A percentile compares a stretch with the other conserved stretches of the same genome.
Conservation (phyloP, 75 land plant species). For the Larix kaempferi region DNA sequence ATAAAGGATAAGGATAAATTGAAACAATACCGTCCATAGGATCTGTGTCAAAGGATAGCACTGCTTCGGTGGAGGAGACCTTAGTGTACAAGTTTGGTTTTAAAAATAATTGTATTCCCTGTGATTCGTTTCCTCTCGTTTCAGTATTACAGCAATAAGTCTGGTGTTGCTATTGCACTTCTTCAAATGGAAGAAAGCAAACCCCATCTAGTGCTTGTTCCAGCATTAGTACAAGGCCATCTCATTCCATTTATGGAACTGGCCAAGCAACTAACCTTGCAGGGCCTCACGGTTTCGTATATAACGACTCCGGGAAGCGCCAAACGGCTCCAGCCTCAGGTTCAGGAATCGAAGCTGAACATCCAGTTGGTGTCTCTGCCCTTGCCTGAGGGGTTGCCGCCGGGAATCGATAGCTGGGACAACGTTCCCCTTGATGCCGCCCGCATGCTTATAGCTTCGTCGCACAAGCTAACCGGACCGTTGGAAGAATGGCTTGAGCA, state of each 20-base stretch:
- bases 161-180: too few relatives aligned
- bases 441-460: conserved; percentile 12
- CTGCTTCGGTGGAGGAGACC: too few relatives aligned
- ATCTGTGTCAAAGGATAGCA: too few relatives aligned
- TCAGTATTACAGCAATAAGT: background rate
- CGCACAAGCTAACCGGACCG: conserved; percentile 13
- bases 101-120: too few relatives aligned
- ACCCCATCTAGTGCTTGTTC: background rate
- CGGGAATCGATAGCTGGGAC: background rate
- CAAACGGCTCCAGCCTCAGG: background rate
- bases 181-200: too few relatives aligned
- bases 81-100: too few relatives aligned
- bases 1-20: too few relatives aligned
- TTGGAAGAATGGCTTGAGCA: background rate
- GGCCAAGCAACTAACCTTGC: background rate
- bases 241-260: conserved; percentile 17
- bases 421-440: conserved; percentile 12
- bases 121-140: background rate
- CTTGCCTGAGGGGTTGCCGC: background rate
- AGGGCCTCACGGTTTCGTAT: background rate
- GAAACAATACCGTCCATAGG: too few relatives aligned
- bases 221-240: conserved; percentile 22
- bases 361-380: background rate
- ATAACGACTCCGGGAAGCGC: background rate
- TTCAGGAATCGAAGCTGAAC: background rate